phyloP scores from a whole-genome alignment of 495 filamentous ascomycete species.

The Podospora australis region DNA sequence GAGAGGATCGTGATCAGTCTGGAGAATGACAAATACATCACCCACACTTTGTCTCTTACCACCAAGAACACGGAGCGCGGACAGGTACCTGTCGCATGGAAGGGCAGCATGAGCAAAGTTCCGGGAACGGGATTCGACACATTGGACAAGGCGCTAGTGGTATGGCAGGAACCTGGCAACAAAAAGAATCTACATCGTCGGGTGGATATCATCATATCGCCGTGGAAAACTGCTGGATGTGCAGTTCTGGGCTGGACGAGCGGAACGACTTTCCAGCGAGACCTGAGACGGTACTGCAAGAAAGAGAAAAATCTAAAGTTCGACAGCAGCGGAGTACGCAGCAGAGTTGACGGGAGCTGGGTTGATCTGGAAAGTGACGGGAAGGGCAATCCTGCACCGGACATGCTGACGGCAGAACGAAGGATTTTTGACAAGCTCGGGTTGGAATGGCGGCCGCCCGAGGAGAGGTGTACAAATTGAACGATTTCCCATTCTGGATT shows the following conservation, averaged over 20 bases:
- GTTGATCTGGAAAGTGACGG: conserved; percentile 51
- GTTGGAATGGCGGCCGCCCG: conserved; percentile 64
- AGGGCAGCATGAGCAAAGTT: conserved; percentile 28
- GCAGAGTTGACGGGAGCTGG: conserved; percentile 54
- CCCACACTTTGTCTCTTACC: conserved; percentile 69
- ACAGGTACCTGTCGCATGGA: conserved; percentile 57
- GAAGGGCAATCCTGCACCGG: conserved; percentile 36
- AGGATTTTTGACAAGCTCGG: conserved; percentile 75
- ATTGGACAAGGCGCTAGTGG: conserved; percentile 84
- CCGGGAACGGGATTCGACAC: conserved; percentile 64
- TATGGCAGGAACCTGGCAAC: conserved; percentile 75
- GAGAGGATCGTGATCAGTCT: conserved; percentile 61
- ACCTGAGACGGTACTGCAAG: conserved; percentile 76
- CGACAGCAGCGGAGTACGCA: conserved; percentile 79
- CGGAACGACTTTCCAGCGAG: conserved; percentile 82
- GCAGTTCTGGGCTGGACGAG: conserved; percentile 85
- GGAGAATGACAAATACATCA: conserved; percentile 64
- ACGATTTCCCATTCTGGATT: too few species aligned
- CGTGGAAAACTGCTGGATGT: conserved; percentile 82
- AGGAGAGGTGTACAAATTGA: conserved; percentile 69
- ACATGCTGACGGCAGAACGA: conserved; percentile 67
- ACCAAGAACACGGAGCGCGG: conserved; percentile 59
- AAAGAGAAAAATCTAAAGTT: conserved; percentile 71
- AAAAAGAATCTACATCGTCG: conserved; percentile 75
- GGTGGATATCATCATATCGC: conserved; percentile 90